A percentile compares a stretch with the other conserved stretches of the same genome.
Evolutionary conservation across 176 grass and related monocot species (phyloP).

Genomic region (Calamus simplicifolius): DNA sequence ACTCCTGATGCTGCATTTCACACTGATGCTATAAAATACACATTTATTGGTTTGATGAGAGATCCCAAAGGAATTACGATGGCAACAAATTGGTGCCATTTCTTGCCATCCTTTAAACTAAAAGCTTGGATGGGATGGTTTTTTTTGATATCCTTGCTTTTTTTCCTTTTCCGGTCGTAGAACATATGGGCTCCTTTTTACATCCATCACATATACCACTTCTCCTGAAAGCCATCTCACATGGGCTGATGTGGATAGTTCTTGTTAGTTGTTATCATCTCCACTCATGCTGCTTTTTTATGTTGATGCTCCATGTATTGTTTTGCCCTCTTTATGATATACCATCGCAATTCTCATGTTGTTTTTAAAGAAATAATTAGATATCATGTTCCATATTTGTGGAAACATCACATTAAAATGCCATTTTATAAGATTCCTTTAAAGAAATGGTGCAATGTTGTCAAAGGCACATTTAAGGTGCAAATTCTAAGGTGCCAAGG

Average conservation of each 20-base stretch:
- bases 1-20: conserved; percentile 71
- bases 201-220: conserved; percentile 84
- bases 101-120: conserved; percentile 7
- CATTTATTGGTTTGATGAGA: conserved; percentile 96
- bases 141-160: conserved; percentile 15
- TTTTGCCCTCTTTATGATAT: too few relatives aligned
- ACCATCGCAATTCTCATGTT: too few relatives aligned
- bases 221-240: conserved; percentile 78
- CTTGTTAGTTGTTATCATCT: too few relatives aligned
- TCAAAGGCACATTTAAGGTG: too few relatives aligned
- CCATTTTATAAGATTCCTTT: too few relatives aligned
- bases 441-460: too few relatives aligned
- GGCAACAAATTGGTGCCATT: conserved; percentile 80
- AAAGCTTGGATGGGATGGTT: not conserved
- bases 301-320: too few relatives aligned
- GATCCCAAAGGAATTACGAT: conserved; percentile 89
- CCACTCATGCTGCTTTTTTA: too few relatives aligned
- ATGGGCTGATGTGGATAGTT: conserved; percentile 71
- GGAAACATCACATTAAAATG: too few relatives aligned
- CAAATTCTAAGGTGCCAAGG: too few relatives aligned
- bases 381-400: too few relatives aligned
- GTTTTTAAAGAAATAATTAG: too few relatives aligned
- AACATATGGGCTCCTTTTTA: conserved; percentile 90
- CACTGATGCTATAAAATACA: conserved; percentile 67
- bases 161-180: conserved; percentile 46